Evolutionary conservation across 2,329 filamentous ascomycete genomes (phyloP), one percentile per base, ranked within the genome.

Genomic region (Orbilia ellipsospora): DNA sequence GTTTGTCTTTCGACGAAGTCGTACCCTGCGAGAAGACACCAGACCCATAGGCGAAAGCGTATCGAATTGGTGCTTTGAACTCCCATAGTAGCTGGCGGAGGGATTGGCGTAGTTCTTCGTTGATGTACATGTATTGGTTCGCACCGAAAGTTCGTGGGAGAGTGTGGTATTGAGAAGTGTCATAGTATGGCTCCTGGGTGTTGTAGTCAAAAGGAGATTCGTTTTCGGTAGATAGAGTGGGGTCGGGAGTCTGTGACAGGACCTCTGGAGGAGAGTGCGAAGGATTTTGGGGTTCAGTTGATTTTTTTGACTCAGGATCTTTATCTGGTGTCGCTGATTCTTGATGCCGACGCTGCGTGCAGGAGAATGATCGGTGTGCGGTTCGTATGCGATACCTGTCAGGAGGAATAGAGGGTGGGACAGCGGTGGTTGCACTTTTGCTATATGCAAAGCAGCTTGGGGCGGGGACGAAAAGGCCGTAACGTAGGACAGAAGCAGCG

Each of bases 11-110:
- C 1, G 80, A 78, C 3, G 80, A 78, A 52, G 84, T 82, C 44
- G 81, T 84, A 65, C 83, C 82, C 82, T 99, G 95, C 0, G 94
- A 90, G 80, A 99, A 99, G 8, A 99, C 95, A 2, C 95, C 95
- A 4, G 94, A 98, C 20, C 95, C 95, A 81, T 99, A 99, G 1
- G 95, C 95, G 82, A 99, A 97, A 13, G 94, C 94, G 84, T 98
- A 98, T 67, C 94, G 89, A 78, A 99, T 96, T 0, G 95, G 94
- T 0, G 95, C 94, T 61, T 90, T 87, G 83, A 99, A 98, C 80
- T 96, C 89, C 88, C 93, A 95, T 20, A 97, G 85, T 78, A 98
- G 92, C 80, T 93, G 89, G 64, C 94, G 89, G 80, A 99, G 83
- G 12, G 90, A 90, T 82, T 97, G 92, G 81, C 97, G 97, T 83